Base-by-base conservation (phyloP, 441 rosid species). In the Gossypium lobatum region DNA sequence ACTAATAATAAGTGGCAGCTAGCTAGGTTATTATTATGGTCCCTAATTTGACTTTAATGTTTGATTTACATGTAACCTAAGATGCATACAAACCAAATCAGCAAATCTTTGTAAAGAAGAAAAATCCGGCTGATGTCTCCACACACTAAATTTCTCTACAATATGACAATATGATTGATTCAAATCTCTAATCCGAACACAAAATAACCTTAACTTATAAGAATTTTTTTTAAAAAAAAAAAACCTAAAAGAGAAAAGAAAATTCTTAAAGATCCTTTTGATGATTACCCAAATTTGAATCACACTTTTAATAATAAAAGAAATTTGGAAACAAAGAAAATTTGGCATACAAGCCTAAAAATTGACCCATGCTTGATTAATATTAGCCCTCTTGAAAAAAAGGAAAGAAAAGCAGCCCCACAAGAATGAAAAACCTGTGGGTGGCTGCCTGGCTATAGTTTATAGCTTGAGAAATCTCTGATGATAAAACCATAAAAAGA, bases 41-140 rank as follows among this genome's bases (percentile, higher is more conserved):
- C 70, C 23, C 23, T 23, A 70, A 67, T 53, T 76, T 83, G 85
- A 83, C 85, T 80, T 84, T 73, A 46, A 52, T 64, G 7, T 18
- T 48, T 16, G 72, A 53, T 9, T 54, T 61, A 45, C 6, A 52
- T 81, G 85, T 77, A 76, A 77, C 76, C 83, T 63, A 28, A 57
- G 37, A 70, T 58, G 72, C 59, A 59, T 52, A 76, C 83, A 82
- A 64, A 80, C 80, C 69, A 74, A 77, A 88, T 88, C 90, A 80
- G 78, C 62, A 74, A 78, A 88, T 88, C 90, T 83, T 57, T 72
- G 10, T 11, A 57, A 61, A 1, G 55, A 45, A 73, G 72, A 77
- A 79, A 85, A 77, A 82, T 82, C 80, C 76, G 37, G 73, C 53
- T 75, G 45, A 74, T 85, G 87, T 81, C 75, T 78, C 75, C 76